Conservation (phyloP, 192 early-diverging fungal species). For the Powellomyces hirtus region DNA sequence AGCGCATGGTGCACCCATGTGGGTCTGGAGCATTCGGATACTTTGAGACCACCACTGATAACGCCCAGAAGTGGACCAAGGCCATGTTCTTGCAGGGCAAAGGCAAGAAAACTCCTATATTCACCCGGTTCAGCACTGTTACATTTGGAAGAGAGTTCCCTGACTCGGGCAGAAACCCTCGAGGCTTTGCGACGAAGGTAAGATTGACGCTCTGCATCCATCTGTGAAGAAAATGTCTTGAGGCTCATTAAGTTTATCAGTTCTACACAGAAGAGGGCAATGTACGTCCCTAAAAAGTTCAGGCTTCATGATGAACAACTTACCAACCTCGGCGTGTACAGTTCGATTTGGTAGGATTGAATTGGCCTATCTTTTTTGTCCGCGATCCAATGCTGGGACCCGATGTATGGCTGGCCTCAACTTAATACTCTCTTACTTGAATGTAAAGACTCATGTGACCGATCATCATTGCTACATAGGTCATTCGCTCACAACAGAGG, state of each 20-base stretch:
- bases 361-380: neutral
- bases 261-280: neutral
- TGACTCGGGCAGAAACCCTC: neutral
- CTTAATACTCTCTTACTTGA: no score
- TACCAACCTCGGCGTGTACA: neutral
- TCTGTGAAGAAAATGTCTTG: no score
- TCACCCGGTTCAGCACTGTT: neutral
- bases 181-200: neutral
- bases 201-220: no score
- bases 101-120: neutral
- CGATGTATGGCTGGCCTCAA: no score
- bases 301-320: neutral
- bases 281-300: neutral
- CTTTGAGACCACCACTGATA: neutral
- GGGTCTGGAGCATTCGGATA: slow-evolving; percentile 4
- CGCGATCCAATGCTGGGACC: slow-evolving; percentile 4
- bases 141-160: slow-evolving; percentile 6
- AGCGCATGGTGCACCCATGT: slow-evolving; percentile 4
- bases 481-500: neutral
- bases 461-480: no score
- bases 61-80: neutral
- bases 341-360: neutral
- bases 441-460: no score
- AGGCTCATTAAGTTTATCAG: no score
- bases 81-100: slow-evolving; percentile 1